Percentiles rank a stretch among this genome's conserved stretches.
These are phyloP conservation scores for Ceratobasidium sp. DNA, from an alignment of 1,284 basidiomycete genomes.

Conservation along the genomic window DNA sequence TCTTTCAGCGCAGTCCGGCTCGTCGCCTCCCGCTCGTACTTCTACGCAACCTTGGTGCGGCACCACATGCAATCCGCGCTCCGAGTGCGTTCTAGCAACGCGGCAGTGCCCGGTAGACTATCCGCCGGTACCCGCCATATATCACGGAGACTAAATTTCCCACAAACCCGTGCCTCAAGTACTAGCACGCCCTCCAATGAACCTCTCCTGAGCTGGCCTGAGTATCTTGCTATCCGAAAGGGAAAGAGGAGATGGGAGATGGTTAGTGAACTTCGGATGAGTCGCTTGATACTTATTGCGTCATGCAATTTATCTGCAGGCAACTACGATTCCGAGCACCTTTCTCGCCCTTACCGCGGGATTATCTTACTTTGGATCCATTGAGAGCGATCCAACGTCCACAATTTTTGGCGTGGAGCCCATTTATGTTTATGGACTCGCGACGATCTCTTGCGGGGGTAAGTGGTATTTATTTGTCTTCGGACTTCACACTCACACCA, in stretches of 20 bases:
- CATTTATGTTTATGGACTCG: constrained; percentile 85
- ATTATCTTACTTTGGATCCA: constrained; percentile 81
- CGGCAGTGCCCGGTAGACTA: not conserved
- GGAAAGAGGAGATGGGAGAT: constrained; percentile 82
- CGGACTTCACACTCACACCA: constrained; percentile 18
- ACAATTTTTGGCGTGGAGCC: constrained; percentile 90
- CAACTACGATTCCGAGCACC: constrained; percentile 80
- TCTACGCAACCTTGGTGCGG: constrained; percentile 12
- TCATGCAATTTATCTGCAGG: constrained; percentile 58
- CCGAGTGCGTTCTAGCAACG: constrained; percentile 36
- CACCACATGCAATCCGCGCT: constrained; percentile 36
- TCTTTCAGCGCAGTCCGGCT: not conserved
- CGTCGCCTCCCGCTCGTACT: not conserved
- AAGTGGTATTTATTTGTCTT: constrained; percentile 53
- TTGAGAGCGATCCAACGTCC: constrained; percentile 84
- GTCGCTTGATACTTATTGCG: constrained; percentile 16
- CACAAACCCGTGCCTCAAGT: constrained; percentile 13
- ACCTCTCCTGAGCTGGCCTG: constrained; percentile 74
- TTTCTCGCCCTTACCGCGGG: constrained; percentile 78
- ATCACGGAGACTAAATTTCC: not conserved
- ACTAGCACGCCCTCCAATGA: constrained; percentile 20
- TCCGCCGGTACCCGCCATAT: constrained; percentile 10
- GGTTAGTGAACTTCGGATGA: constrained; percentile 60
- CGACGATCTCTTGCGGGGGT: constrained; percentile 82
- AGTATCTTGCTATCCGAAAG: constrained; percentile 82